A percentile compares a stretch with the other conserved stretches of the same genome.
Evolutionary conservation across 2,329 filamentous ascomycete genomes (phyloP).

Genomic region (Calonectria pauciramosa): DNA sequence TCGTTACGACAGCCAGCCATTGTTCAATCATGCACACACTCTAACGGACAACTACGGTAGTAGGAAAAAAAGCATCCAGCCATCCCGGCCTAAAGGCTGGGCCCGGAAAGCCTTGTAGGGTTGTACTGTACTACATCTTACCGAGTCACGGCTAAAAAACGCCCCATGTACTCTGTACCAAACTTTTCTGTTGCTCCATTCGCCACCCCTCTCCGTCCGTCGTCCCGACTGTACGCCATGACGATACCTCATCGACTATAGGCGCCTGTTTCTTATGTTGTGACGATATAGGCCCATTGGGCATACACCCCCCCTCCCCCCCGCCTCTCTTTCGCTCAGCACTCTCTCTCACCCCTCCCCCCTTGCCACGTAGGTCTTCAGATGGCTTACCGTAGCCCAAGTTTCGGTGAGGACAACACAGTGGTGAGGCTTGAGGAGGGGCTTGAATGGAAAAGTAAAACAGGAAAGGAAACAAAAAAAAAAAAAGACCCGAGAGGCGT

Average conservation of each 20-base stretch:
- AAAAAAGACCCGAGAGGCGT: background rate
- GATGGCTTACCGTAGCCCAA: background rate
- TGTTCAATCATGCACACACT: background rate
- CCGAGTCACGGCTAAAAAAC: slow-evolving; percentile 9
- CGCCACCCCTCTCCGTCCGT: slow-evolving; percentile 2
- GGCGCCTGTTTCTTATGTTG: slow-evolving; percentile 11
- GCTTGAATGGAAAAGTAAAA: background rate
- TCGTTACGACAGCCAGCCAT: background rate
- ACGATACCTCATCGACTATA: slow-evolving; percentile 23
- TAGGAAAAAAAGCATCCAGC: background rate
- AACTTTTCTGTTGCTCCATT: slow-evolving; percentile 1
- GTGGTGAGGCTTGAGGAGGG: slow-evolving; percentile 12
- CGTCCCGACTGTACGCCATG: slow-evolving; percentile 14
- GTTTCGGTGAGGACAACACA: slow-evolving; percentile 10
- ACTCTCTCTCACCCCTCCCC: background rate
- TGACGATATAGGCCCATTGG: slow-evolving; percentile 22
- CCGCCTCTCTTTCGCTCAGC: background rate
- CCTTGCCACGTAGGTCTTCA: slow-evolving; percentile 25
- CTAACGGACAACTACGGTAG: background rate
- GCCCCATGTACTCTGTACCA: background rate
- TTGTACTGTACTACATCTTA: slow-evolving; percentile 6
- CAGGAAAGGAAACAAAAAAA: background rate
- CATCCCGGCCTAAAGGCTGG: background rate
- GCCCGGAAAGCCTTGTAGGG: slow-evolving; percentile 2
- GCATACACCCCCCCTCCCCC: background rate